Evolutionary conservation across 225 moss, liverwort and hornwort species (phyloP).

Genomic region (Sphagnum tenellum): DNA sequence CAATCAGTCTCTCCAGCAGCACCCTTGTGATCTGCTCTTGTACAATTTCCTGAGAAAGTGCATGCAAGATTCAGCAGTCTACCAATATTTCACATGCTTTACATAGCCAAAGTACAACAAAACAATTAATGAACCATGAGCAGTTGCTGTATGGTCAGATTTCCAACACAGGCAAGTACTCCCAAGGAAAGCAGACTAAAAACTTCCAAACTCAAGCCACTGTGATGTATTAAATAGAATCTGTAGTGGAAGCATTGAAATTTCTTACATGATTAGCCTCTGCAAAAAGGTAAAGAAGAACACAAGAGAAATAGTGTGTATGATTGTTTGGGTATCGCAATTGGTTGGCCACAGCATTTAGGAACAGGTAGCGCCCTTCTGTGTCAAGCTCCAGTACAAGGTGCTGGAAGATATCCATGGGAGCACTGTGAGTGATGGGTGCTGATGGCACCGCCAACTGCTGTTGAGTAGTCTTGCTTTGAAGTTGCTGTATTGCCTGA

Average conservation of each 20-base stretch:
- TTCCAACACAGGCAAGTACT: too few relatives aligned
- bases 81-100: too few relatives aligned
- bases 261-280: slow-evolving; percentile 50
- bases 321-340: slow-evolving; percentile 96
- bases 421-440: slow-evolving; percentile 95
- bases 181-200: too few relatives aligned
- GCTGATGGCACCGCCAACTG: slow-evolving; percentile 78
- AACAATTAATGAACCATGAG: neutral
- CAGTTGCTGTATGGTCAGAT: neutral
- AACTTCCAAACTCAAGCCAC: too few relatives aligned
- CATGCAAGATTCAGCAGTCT: neutral
- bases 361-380: slow-evolving; percentile 85
- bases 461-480: slow-evolving; percentile 79
- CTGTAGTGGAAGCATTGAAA: neutral
- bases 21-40: slow-evolving; percentile 98
- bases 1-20: slow-evolving; percentile 76
- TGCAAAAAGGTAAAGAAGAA: slow-evolving; percentile 83
- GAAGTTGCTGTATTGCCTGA: slow-evolving; percentile 82
- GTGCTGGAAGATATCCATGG: slow-evolving; percentile 90
- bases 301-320: slow-evolving; percentile 94
- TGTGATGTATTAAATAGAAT: too few relatives aligned
- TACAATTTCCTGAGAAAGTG: slow-evolving; percentile 66
- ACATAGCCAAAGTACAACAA: neutral
- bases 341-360: slow-evolving; percentile 92
- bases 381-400: slow-evolving; percentile 87